Percentiles rank a stretch among this genome's conserved stretches.
Conservation (phyloP, 2,329 filamentous ascomycete species). For the Cercospora berteroae region DNA sequence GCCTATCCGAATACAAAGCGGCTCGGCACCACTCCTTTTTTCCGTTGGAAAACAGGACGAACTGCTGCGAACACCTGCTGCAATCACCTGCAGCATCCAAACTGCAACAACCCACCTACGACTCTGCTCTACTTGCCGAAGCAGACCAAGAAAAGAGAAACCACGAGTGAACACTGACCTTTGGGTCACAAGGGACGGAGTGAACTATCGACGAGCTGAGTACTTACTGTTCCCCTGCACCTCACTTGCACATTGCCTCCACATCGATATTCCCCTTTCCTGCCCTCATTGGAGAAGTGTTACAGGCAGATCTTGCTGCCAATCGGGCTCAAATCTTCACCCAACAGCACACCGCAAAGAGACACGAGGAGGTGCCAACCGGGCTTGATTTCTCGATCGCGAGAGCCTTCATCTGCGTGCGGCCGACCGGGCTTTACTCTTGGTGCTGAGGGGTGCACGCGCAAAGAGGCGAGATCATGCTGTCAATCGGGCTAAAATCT, state of each 20-base stretch:
- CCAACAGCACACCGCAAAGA: constrained; percentile 8
- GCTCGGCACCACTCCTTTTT: background rate
- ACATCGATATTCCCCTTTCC: background rate
- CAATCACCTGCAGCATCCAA: constrained; percentile 1
- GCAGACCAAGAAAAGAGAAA: background rate
- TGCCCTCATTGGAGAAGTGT: background rate
- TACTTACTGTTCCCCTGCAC: background rate
- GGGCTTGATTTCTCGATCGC: constrained; percentile 14
- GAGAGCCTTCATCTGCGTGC: constrained; percentile 14
- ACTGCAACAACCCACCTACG: background rate
- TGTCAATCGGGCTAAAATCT: constrained; percentile 19
- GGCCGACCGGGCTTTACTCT: constrained; percentile 9
- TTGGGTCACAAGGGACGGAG: background rate
- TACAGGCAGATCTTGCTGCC: constrained; percentile 15
- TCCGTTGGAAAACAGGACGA: background rate
- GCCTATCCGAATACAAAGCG: background rate
- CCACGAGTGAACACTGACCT: background rate
- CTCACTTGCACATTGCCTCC: background rate
- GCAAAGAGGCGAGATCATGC: constrained; percentile 19
- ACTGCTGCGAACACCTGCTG: constrained; percentile 12
- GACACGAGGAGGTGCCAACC: constrained; percentile 11
- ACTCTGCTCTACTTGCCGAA: background rate
- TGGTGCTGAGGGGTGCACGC: constrained; percentile 9
- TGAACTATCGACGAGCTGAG: constrained; percentile 1
- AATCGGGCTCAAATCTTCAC: constrained; percentile 8